A percentile compares a stretch with the other conserved stretches of the same genome.
Conservation (phyloP, 140 eudicot genomes). For the Ambrosia hybrid region DNA sequence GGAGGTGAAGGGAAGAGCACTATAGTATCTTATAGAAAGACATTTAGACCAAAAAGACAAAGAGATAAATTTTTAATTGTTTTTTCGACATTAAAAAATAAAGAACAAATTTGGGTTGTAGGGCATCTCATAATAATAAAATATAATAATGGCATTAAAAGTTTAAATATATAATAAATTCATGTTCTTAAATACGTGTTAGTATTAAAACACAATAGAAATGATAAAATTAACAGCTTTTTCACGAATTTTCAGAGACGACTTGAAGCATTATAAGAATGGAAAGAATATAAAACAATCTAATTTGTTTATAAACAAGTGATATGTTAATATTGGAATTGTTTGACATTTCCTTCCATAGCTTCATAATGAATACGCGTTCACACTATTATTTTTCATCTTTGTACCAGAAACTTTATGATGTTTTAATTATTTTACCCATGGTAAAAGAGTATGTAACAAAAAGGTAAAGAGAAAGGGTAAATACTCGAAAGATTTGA, state of each 20-base stretch:
- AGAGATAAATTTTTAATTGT: neutral
- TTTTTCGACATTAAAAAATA: neutral
- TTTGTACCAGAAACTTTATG: neutral
- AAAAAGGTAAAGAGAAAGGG: neutral
- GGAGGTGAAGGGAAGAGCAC: slow-evolving; percentile 26
- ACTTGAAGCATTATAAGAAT: neutral
- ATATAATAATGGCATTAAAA: neutral
- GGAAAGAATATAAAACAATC: slow-evolving; percentile 6
- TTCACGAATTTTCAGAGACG: neutral
- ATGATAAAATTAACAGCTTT: neutral
- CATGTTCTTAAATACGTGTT: neutral
- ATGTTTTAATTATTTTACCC: neutral
- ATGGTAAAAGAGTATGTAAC: neutral
- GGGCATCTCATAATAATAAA: slow-evolving; percentile 2
- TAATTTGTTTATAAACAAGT: slow-evolving; percentile 4
- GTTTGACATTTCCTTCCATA: slow-evolving; percentile 21
- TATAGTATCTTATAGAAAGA: slow-evolving; percentile 39
- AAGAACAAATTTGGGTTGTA: slow-evolving; percentile 15
- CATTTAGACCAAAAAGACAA: slow-evolving; percentile 30
- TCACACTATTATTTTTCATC: neutral
- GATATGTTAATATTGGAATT: slow-evolving; percentile 15
- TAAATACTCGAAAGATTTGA: no score
- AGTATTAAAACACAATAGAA: neutral
- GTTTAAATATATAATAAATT: slow-evolving; percentile 21
- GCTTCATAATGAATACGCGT: slow-evolving; percentile 5